A percentile compares a stretch with the other conserved stretches of the same genome.
Evolutionary conservation across 495 filamentous ascomycete genomes (phyloP).

Genomic region (Penicillium daleae): DNA sequence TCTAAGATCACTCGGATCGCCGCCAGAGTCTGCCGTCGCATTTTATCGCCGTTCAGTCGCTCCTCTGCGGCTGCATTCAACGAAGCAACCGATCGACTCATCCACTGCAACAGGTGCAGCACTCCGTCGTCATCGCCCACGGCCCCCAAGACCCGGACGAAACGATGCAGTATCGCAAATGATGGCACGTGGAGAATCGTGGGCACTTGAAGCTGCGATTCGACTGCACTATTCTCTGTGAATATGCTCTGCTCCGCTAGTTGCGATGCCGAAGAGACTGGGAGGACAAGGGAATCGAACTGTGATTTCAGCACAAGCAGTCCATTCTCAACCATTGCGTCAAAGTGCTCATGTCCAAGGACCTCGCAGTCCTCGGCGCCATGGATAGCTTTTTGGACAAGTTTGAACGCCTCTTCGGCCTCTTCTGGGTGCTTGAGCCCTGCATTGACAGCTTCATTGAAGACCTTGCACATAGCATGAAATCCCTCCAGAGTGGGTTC

Average conservation of each 20-base stretch:
- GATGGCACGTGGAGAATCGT: constrained; percentile 45
- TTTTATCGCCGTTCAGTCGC: constrained; percentile 43
- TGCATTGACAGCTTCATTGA: constrained; percentile 45
- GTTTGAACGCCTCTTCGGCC: constrained; percentile 30
- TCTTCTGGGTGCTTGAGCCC: constrained; percentile 31
- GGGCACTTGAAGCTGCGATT: constrained; percentile 32
- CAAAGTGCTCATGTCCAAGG: constrained; percentile 24
- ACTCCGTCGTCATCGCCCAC: constrained; percentile 54
- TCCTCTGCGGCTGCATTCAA: constrained; percentile 46
- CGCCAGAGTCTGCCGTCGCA: constrained; percentile 53
- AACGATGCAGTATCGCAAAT: constrained; percentile 54
- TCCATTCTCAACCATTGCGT: constrained; percentile 38
- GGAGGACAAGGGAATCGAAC: constrained; percentile 45
- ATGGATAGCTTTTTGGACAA: constrained; percentile 22
- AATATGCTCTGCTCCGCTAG: constrained; percentile 30
- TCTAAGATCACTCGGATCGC: constrained; percentile 60
- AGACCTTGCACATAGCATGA: constrained; percentile 47
- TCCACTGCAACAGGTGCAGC: constrained; percentile 56
- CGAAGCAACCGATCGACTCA: constrained; percentile 44
- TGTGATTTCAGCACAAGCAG: constrained; percentile 39
- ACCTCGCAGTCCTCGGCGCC: constrained; percentile 10
- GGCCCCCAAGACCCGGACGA: constrained; percentile 56
- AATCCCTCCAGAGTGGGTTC: constrained; percentile 50
- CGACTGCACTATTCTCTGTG: constrained; percentile 14
- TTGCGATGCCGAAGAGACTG: constrained; percentile 28